phyloP scores from a whole-genome alignment of 768 basidiomycete genomes.

The Suillus occidentalis region DNA sequence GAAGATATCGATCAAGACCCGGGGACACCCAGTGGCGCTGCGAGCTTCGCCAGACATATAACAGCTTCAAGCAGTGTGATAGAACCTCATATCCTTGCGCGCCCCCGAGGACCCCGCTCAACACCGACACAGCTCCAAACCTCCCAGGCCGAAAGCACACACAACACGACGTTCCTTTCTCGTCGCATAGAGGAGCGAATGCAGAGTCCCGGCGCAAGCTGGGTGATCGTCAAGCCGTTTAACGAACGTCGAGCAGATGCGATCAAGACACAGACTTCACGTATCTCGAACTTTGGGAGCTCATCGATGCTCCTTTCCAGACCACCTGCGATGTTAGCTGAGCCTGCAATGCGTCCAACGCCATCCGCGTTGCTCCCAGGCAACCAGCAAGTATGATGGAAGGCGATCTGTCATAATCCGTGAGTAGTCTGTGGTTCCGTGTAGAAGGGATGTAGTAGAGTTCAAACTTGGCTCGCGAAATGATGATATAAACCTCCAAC shows the following conservation, averaged over 20 bases:
- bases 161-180: slow-evolving; percentile 41
- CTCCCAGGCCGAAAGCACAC: slow-evolving; percentile 24
- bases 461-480: not conserved
- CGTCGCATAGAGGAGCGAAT: slow-evolving; percentile 45
- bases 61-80: slow-evolving; percentile 15
- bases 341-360: not conserved
- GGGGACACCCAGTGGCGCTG: slow-evolving; percentile 22
- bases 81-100: slow-evolving; percentile 16
- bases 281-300: not conserved
- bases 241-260: slow-evolving; percentile 20
- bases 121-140: slow-evolving; percentile 9
- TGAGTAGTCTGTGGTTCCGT: slow-evolving; percentile 5
- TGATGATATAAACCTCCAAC: not conserved
- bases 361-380: not conserved
- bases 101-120: slow-evolving; percentile 22
- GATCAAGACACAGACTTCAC: slow-evolving; percentile 17
- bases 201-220: slow-evolving; percentile 15
- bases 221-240: slow-evolving; percentile 22
- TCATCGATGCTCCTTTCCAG: not conserved
- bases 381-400: not conserved
- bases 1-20: slow-evolving; percentile 30
- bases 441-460: not conserved
- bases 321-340: not conserved
- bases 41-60: slow-evolving; percentile 25
- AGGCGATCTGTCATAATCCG: slow-evolving; percentile 10